Percentiles rank a stretch among this genome's conserved stretches.
Conservation (phyloP, 345 rosid species). For the Corchorus olitorius region DNA sequence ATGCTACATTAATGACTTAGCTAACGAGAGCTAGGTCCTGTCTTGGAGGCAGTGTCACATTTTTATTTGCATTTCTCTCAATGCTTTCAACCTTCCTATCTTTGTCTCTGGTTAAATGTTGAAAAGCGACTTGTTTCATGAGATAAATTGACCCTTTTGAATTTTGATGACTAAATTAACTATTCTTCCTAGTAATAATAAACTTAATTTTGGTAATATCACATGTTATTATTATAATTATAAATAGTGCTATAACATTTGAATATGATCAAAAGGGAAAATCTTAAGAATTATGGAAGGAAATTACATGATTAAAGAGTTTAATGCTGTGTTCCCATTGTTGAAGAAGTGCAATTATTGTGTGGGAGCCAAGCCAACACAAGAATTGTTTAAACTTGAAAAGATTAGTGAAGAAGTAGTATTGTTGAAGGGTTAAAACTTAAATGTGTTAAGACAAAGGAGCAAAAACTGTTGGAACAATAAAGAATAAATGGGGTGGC, state of each 20-base stretch:
- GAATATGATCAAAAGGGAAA: background rate
- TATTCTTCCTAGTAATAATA: background rate
- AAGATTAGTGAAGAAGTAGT: background rate
- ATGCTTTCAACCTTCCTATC: slow-evolving; percentile 30
- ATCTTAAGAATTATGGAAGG: background rate
- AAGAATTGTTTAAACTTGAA: background rate
- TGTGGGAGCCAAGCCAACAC: background rate
- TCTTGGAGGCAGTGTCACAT: slow-evolving; percentile 10
- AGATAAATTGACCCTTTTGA: background rate
- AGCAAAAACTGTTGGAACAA: background rate
- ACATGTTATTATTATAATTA: background rate
- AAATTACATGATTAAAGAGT: background rate
- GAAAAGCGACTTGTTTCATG: background rate
- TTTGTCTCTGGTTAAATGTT: slow-evolving; percentile 21
- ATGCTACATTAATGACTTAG: slow-evolving; percentile 40
- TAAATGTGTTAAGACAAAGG: background rate
- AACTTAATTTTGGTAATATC: background rate
- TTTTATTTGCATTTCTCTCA: slow-evolving; percentile 18
- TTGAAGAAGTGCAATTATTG: background rate
- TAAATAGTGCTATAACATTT: too few relatives aligned
- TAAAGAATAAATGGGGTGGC: background rate
- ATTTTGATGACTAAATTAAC: background rate
- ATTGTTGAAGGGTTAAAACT: background rate
- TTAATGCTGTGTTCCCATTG: background rate
- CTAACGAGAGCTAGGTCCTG: slow-evolving; percentile 17